Base-by-base conservation (phyloP, 73 alveolate species). In the Strombidium stylifer region DNA sequence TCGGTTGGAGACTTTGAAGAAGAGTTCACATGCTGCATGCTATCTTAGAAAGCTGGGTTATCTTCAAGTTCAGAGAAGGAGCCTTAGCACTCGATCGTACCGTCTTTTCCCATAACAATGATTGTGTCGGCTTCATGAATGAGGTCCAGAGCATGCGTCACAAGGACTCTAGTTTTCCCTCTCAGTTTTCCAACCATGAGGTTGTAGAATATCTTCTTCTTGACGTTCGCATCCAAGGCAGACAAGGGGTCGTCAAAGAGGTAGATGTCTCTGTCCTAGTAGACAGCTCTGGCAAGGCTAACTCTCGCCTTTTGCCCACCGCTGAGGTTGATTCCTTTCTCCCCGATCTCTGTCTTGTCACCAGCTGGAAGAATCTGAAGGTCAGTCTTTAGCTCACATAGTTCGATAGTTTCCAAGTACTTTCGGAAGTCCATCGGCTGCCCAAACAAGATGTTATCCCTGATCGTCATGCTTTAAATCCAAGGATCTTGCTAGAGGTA, bases 161-260 rank as follows among this genome's bases (percentile, higher is more conserved):
- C 80, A 36, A 93, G 41, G 24, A 93, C 57, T 45, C 94, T 54
- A 12, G 98, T 90, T 68, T 93, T 93, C 56, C 66, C 51, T 54
- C 82, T 77, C n/a, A 93, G 69, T 28, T 73, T 59, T 32, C 77
- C 70, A 32, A 42, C 23, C 27, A 93, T 50, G 46, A 93, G 77
- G 24, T 89, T 47, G 28, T 81, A 27, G 82, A 86, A 84, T n/a
- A 93, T 83, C 58, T 49, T 67, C 49, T 77, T 68, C 16, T 86
- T 85, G 36, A 89, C 89, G 56, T 86, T 65, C 27, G 89, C 78
- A 74, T 93, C 98, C 47, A 93, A 82, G 3, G 98, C 93, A 50
- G 96, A 70, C 7, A 90, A 35, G 1, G 96, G 96, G 72, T 92
- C 98, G 81, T 92, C 98, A 48, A 92, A 50, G 20, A 92, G 71